These are phyloP conservation scores for Wallacemonas sp. DNA, from an alignment of 208 protist species.

Conservation along the genomic window DNA sequence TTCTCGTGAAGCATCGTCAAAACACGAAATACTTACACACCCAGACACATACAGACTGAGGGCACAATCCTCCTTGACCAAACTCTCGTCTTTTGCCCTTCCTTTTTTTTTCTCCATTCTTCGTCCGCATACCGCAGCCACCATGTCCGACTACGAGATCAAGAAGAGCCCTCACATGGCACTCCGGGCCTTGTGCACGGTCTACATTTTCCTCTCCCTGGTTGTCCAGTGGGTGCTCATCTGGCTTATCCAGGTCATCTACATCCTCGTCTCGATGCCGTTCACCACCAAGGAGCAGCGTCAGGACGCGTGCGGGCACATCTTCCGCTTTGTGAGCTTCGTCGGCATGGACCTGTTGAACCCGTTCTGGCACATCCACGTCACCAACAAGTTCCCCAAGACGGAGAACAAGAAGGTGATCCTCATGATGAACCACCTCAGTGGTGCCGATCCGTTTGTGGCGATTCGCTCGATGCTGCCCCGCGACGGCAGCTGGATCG, in stretches of 20 bases:
- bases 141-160: constrained; percentile 6
- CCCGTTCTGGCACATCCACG: constrained; percentile 78
- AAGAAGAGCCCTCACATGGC: constrained; percentile 22
- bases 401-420: constrained; percentile 66
- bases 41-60: too few species aligned
- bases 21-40: too few species aligned
- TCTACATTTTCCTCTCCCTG: constrained; percentile 57
- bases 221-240: constrained; percentile 56
- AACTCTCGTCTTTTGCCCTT: background rate
- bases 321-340: constrained; percentile 73
- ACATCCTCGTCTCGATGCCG: constrained; percentile 58
- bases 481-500: constrained; percentile 78
- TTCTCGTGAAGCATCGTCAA: too few species aligned
- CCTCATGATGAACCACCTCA: constrained; percentile 89
- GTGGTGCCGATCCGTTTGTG: constrained; percentile 77
- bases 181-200: constrained; percentile 52
- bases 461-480: constrained; percentile 73
- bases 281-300: constrained; percentile 60
- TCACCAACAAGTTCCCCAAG: constrained; percentile 70
- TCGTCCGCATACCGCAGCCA: background rate
- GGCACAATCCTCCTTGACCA: too few species aligned
- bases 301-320: constrained; percentile 74
- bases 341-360: constrained; percentile 68
- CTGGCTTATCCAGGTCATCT: constrained; percentile 68
- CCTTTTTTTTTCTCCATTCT: background rate